Evolutionary conservation across 129 eudicot genomes (phyloP).

Genomic region (Chrysanthemum makinoi): DNA sequence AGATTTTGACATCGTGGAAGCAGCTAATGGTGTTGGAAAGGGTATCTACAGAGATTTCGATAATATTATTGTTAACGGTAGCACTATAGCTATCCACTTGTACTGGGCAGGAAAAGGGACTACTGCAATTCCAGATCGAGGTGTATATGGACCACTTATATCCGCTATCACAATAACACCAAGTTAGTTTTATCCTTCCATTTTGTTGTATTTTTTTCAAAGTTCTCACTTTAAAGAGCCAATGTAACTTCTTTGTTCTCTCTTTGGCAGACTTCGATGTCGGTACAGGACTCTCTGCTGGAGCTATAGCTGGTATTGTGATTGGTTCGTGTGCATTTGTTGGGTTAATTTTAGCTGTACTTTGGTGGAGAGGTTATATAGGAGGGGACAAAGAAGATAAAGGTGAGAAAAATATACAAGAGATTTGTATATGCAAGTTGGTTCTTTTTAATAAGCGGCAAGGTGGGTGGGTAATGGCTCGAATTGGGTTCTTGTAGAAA

Average conservation of each 20-base stretch:
- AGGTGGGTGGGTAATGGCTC: neutral
- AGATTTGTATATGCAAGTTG: neutral
- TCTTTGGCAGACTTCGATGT: constrained; percentile 50
- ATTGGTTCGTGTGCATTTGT: constrained; percentile 43
- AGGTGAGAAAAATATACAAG: constrained; percentile 32
- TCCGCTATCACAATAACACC: constrained; percentile 85
- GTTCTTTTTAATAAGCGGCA: neutral
- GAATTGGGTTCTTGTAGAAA: too few species aligned
- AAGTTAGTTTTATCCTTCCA: constrained; percentile 43
- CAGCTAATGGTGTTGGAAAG: constrained; percentile 62
- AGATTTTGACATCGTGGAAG: constrained; percentile 58
- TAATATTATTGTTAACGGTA: constrained; percentile 56
- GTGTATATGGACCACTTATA: constrained; percentile 82
- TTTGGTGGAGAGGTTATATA: constrained; percentile 53
- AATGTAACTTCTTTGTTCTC: constrained; percentile 16
- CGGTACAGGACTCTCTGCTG: constrained; percentile 49
- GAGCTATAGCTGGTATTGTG: constrained; percentile 62
- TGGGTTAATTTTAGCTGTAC: constrained; percentile 33
- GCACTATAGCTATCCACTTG: constrained; percentile 75
- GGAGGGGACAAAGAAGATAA: constrained; percentile 52
- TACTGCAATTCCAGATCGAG: constrained; percentile 65
- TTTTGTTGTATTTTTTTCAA: neutral
- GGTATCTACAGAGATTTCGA: constrained; percentile 42
- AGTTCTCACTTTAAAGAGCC: constrained; percentile 10
- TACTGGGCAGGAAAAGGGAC: constrained; percentile 96